Evolutionary conservation across 2,329 filamentous ascomycete species (phyloP).

Genomic region (Colletotrichum musicola): DNA sequence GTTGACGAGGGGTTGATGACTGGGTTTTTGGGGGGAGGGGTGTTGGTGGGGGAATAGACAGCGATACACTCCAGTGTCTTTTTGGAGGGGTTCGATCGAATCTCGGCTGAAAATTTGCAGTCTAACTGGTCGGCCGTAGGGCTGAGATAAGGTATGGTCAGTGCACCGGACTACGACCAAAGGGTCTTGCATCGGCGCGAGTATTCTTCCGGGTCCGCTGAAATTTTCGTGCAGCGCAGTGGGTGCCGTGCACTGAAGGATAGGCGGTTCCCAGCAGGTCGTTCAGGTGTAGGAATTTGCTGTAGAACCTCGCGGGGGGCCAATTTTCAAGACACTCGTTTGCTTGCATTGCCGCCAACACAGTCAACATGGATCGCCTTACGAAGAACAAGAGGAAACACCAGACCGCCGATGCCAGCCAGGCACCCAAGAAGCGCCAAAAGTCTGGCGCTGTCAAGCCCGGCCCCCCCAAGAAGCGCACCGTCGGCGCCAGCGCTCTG

Average conservation of each 20-base stretch:
- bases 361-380: constrained; percentile 29
- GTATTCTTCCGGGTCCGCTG: constrained; percentile 32
- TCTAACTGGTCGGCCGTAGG: constrained; percentile 36
- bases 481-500: constrained; percentile 62
- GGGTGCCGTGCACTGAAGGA: neutral
- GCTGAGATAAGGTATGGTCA: constrained; percentile 48
- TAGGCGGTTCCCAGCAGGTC: neutral
- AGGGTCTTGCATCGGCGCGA: neutral
- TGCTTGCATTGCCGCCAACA: neutral
- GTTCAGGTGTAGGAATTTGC: constrained; percentile 4
- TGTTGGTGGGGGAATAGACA: constrained; percentile 10
- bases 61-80: constrained; percentile 2
- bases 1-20: neutral
- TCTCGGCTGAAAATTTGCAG: constrained; percentile 39
- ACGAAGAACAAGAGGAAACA: constrained; percentile 39
- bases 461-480: constrained; percentile 47
- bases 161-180: constrained; percentile 21
- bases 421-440: constrained; percentile 37
- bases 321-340: neutral
- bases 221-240: constrained; percentile 28
- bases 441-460: constrained; percentile 25
- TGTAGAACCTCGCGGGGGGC: constrained; percentile 30
- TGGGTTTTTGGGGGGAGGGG: neutral
- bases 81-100: constrained; percentile 29
- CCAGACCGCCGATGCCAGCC: constrained; percentile 15